Evolutionary conservation across 805 yeast genomes (phyloP), one percentile per base, ranked within the genome.

Genomic region (Yueomyces sinensis): DNA sequence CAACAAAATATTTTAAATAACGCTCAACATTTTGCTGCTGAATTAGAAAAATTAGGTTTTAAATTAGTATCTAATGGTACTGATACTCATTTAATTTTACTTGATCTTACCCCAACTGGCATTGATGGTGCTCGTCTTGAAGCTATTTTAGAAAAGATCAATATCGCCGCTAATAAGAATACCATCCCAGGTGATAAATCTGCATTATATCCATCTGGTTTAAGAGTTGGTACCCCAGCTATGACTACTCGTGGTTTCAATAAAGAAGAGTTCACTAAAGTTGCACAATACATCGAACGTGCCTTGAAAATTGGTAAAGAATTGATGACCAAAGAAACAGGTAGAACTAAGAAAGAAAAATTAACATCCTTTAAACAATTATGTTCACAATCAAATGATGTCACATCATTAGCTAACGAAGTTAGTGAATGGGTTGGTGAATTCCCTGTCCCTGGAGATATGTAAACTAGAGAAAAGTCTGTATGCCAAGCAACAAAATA

Each of bases 221-320:
- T 89, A 45, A 81, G 98, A 68, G 80, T 89, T 41, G 98, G 98
- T 50, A 82, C 97, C 14, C 98, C 98, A 39, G 97, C 97, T 32
- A 89, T 89, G 97, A 80, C 96, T 37, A 84, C 96, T 35, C 78
- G 98, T 66, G 96, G 95, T 32, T 79, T 89, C 54, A 73, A 73
- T 35, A 71, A 68, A 41, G 70, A 63, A 37, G 97, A 89, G 50
- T 89, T 89, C 54, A 75, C 67, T 42, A 70, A 71, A 55, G 91
- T 89, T 37, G 89, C 87, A 30, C 71, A 66, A 35, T 84, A 71
- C 65, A 82, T 89, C 51, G 82, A 81, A 54, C 61, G 65, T 45
- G 94, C 95, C 27, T 86, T 82, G 39, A 68, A 71, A 35, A 66
- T 82, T 46, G 72, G 94, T 17, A 58, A 68, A 36, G 66, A 63